Base-by-base conservation (phyloP, 257 asterid species). In the Ocimum tenuiflorum region DNA sequence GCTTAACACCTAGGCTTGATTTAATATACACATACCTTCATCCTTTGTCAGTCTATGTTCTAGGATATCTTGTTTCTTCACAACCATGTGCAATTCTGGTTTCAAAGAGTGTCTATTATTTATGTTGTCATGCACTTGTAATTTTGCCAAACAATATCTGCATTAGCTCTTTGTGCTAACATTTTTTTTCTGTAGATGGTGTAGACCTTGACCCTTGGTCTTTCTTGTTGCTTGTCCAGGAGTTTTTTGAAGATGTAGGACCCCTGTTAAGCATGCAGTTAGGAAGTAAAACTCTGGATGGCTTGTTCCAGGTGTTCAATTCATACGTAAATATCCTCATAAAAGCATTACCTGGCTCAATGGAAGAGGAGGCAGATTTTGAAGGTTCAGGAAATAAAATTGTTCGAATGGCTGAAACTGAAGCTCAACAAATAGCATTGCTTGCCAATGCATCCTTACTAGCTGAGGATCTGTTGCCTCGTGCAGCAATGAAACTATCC, bases 371-470 rank as follows among this genome's bases (percentile, higher is more conserved):
- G 67, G 84, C 86, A 52, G 66, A 68, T 71, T 80, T 81, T 58
- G 95, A 94, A 76, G 96, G 85, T 68, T 82, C 94, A 10, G 87
- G 80, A 56, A 88, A 78, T 81, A 94, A 94, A 82, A 90, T 88
- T 63, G 96, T 88, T 68, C 88, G 95, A 45, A 83, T 90, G 83
- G 99, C 99, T 31, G 99, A 90, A 79, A 90, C 96, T 43, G 99
- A 90, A 77, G 83, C 89, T 64, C 96, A 94, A 73, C 99, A 94
- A 70, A 75, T 94, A 82, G 97, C 99, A 56, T 85, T 94, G 83
- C 96, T 94, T 72, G 99, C 99, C 61, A 94, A 90, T 83, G 99
- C 96, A 66, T 90, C 96, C 73, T 78, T 94, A 77, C 86, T 94
- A 7, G 87, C 97, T 5, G 99, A 94, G 48, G 99, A 94, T 63